Evolutionary conservation across 2,329 filamentous ascomycete species (phyloP).

Genomic region (Penicillium decumbens): DNA sequence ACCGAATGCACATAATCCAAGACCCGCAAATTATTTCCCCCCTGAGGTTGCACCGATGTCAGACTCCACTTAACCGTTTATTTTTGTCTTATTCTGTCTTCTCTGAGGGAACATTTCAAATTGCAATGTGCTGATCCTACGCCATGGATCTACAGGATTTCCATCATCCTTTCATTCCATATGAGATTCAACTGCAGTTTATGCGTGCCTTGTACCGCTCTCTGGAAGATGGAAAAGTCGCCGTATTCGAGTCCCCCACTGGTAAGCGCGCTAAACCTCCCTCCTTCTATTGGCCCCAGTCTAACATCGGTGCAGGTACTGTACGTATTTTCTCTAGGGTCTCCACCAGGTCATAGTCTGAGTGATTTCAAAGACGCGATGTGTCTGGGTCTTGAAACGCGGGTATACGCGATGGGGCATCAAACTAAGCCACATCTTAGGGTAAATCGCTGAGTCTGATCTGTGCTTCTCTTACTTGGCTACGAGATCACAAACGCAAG

Average conservation of each 20-base stretch:
- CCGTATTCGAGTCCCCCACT: constrained; percentile 90
- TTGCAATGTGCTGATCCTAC: neutral
- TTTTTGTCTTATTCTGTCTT: constrained; percentile 6
- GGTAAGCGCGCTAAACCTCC: constrained; percentile 50
- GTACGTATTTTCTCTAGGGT: constrained; percentile 28
- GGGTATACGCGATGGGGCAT: neutral
- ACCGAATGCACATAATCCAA: neutral
- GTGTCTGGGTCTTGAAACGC: neutral
- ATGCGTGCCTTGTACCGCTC: constrained; percentile 80
- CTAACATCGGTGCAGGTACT: constrained; percentile 34
- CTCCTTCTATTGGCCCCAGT: constrained; percentile 11
- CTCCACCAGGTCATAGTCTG: constrained; percentile 9
- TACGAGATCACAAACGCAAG: constrained; percentile 72
- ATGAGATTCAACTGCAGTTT: constrained; percentile 80
- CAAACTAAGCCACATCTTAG: constrained; percentile 34
- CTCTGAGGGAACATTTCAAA: neutral
- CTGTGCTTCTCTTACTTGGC: constrained; percentile 82
- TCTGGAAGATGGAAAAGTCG: constrained; percentile 72
- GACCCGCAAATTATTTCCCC: constrained; percentile 9
- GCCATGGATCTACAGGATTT: constrained; percentile 55
- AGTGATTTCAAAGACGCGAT: neutral
- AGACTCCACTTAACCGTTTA: constrained; percentile 14
- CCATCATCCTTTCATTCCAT: constrained; percentile 81
- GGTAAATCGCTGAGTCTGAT: constrained; percentile 91
- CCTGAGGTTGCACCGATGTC: neutral